Conservation (phyloP, 1,284 basidiomycete genomes). For the Jaminaea rosea region DNA sequence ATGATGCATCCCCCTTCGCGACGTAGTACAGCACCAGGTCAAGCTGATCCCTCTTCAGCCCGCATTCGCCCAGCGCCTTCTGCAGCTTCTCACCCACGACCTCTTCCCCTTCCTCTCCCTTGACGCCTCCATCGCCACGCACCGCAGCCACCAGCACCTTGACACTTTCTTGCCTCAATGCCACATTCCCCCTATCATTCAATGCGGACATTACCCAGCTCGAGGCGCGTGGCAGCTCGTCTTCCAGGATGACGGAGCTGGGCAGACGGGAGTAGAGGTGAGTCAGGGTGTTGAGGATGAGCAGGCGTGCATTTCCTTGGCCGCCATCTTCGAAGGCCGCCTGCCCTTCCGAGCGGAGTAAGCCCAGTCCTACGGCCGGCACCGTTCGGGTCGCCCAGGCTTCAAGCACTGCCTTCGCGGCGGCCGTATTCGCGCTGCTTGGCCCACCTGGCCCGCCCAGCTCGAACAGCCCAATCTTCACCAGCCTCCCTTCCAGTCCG, state of each 20-base stretch:
- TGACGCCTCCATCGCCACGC: background rate
- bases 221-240: slow-evolving; percentile 16
- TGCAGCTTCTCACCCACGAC: background rate
- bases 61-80: too few relatives aligned
- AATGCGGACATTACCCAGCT: slow-evolving; percentile 4
- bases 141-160: slow-evolving; percentile 3
- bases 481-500: slow-evolving; percentile 12
- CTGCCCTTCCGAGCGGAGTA: slow-evolving; percentile 3
- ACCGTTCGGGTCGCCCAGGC: slow-evolving; percentile 12
- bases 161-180: slow-evolving; percentile 11
- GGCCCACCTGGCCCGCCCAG: background rate
- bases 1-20: too few relatives aligned
- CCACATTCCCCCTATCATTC: slow-evolving; percentile 1
- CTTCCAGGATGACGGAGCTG: slow-evolving; percentile 25
- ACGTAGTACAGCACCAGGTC: too few relatives aligned
- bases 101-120: background rate
- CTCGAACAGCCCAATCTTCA: slow-evolving; percentile 10
- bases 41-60: too few relatives aligned
- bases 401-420: slow-evolving; percentile 4
- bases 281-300: slow-evolving; percentile 6
- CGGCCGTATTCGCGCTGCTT: background rate
- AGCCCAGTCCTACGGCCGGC: slow-evolving; percentile 22
- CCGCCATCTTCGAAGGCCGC: background rate
- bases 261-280: slow-evolving; percentile 19
- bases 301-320: background rate